Conservation (phyloP, 108 stramenopile species). For the Fragilariopsis cylindrus region DNA sequence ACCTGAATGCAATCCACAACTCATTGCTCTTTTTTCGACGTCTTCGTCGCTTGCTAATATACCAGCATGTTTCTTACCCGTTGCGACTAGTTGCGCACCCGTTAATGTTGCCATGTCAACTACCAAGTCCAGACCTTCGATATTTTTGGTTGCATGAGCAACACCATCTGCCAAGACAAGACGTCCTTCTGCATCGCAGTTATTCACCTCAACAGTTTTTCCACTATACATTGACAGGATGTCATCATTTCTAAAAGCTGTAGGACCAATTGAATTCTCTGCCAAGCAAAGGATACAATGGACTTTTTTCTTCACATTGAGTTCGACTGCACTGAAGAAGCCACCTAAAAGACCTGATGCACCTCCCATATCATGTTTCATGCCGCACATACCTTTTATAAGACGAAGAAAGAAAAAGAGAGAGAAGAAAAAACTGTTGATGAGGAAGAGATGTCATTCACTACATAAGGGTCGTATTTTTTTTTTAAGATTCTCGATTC, state of each 20-base stretch:
- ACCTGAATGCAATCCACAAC: constrained; percentile 55
- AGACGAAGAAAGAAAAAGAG: neutral
- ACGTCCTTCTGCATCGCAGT: constrained; percentile 90
- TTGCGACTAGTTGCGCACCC: constrained; percentile 83
- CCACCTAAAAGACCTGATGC: constrained; percentile 79
- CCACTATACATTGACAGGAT: constrained; percentile 52
- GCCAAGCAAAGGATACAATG: constrained; percentile 71
- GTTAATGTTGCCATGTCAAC: constrained; percentile 93
- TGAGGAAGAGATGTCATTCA: neutral
- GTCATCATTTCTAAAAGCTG: constrained; percentile 84
- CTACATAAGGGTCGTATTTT: neutral
- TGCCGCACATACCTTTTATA: constrained; percentile 47
- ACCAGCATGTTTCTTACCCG: constrained; percentile 82
- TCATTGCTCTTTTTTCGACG: constrained; percentile 56
- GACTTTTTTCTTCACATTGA: constrained; percentile 32
- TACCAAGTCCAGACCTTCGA: constrained; percentile 54
- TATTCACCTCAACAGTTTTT: constrained; percentile 57
- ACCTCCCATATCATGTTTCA: constrained; percentile 83
- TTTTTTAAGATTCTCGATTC: neutral
- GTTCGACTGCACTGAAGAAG: constrained; percentile 65
- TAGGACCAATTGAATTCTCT: constrained; percentile 82
- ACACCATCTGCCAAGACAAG: constrained; percentile 85
- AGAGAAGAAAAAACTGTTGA: no score
- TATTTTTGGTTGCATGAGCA: constrained; percentile 73
- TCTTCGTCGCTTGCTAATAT: constrained; percentile 69